Evolutionary conservation across 2,329 filamentous ascomycete genomes (phyloP).

Genomic region (Sporothrix curviconia): DNA sequence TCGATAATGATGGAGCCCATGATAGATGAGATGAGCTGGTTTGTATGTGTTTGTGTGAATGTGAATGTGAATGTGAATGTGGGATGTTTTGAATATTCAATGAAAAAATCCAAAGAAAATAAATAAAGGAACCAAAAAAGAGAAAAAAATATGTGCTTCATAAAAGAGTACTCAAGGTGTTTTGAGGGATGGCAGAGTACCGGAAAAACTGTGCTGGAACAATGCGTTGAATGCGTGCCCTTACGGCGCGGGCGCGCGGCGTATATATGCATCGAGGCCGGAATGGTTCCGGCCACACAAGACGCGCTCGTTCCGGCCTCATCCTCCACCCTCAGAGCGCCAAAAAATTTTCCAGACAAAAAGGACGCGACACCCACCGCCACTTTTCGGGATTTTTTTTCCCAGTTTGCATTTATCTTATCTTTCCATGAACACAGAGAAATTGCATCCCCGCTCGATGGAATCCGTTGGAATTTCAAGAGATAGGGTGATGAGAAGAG

Average conservation of each 20-base stretch:
- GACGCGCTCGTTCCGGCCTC: constrained; percentile 17
- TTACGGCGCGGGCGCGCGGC: constrained; percentile 22
- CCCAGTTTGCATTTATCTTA: constrained; percentile 12
- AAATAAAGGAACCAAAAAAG: no score
- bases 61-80: background rate
- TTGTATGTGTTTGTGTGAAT: background rate
- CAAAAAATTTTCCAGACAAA: background rate
- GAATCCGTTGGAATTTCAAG: background rate
- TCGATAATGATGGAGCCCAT: constrained; percentile 38
- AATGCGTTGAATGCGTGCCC: no score
- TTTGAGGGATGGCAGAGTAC: background rate
- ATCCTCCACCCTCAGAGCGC: constrained; percentile 2
- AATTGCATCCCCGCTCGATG: constrained; percentile 3
- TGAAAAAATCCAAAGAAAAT: background rate
- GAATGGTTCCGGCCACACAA: constrained; percentile 40
- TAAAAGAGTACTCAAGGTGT: background rate
- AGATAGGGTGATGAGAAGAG: background rate
- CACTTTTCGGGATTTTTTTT: background rate
- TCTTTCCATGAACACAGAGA: constrained; percentile 16
- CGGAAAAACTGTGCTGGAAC: background rate
- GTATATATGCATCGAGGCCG: constrained; percentile 45
- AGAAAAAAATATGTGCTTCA: no score
- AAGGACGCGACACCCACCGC: background rate
- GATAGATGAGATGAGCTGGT: constrained; percentile 18
- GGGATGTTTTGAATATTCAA: background rate